These are phyloP conservation scores for Lyophyllum shimeji DNA, from an alignment of 768 basidiomycete species.

Conservation along the genomic window DNA sequence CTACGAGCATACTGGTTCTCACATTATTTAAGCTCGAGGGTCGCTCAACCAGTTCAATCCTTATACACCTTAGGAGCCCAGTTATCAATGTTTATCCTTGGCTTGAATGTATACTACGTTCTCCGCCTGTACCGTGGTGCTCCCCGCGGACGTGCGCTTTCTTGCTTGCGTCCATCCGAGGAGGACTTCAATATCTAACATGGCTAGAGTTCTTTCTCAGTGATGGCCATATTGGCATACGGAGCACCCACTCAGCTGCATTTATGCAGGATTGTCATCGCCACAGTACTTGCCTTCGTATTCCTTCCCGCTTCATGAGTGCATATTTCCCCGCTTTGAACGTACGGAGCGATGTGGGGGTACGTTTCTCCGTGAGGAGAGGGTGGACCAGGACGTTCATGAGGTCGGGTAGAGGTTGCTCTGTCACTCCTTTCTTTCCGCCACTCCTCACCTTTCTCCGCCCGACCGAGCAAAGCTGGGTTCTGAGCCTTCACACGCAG, in stretches of 20 bases:
- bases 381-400: too few relatives aligned
- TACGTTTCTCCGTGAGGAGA: too few relatives aligned
- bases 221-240: constrained; percentile 22
- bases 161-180: constrained; percentile 18
- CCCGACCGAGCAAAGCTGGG: neutral
- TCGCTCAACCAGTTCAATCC: constrained; percentile 21
- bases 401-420: neutral
- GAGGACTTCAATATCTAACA: constrained; percentile 20
- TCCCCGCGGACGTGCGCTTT: constrained; percentile 20
- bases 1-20: constrained; percentile 17
- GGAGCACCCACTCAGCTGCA: neutral
- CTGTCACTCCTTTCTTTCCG: neutral
- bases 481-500: neutral
- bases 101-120: constrained; percentile 3
- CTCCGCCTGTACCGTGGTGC: constrained; percentile 22
- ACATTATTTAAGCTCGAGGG: constrained; percentile 21
- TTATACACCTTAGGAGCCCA: neutral
- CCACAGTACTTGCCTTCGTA: constrained; percentile 9
- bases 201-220: constrained; percentile 27
- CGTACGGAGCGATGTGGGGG: too few relatives aligned
- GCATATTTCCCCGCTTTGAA: constrained; percentile 4
- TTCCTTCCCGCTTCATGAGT: constrained; percentile 17
- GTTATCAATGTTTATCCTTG: neutral
- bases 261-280: constrained; percentile 14
- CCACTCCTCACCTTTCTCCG: neutral